A percentile compares a stretch with the other conserved stretches of the same genome.
Evolutionary conservation across 2,329 filamentous ascomycete species (phyloP).

Genomic region (Orbilia blumenaviensis): DNA sequence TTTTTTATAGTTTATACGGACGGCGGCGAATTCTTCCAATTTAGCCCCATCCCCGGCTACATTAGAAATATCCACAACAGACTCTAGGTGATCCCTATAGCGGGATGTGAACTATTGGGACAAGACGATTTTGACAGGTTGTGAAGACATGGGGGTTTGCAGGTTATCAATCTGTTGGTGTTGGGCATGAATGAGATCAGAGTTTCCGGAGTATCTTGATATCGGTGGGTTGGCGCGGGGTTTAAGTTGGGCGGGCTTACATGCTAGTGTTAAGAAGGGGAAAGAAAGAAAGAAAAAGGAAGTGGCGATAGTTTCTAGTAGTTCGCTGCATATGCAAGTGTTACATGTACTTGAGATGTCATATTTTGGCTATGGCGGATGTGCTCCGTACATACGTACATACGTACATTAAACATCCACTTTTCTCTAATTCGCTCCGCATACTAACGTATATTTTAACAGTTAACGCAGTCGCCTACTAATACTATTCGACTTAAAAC

Average conservation of each 20-base stretch:
- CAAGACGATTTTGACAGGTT: slow-evolving; percentile 21
- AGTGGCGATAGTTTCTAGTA: not conserved
- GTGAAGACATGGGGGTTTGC: slow-evolving; percentile 15
- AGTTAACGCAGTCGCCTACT: not conserved
- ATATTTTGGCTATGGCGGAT: not conserved
- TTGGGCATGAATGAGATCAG: slow-evolving; percentile 25
- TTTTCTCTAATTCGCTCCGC: not conserved
- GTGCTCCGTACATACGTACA: not conserved
- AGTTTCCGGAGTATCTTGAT: slow-evolving; percentile 13
- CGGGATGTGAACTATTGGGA: slow-evolving; percentile 2
- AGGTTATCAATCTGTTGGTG: slow-evolving; percentile 14
- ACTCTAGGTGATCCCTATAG: slow-evolving; percentile 17
- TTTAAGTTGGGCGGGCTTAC: slow-evolving; percentile 1
- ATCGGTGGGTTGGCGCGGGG: slow-evolving; percentile 19
- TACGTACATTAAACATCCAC: not conserved
- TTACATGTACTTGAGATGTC: not conserved
- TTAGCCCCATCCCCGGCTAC: slow-evolving; percentile 49
- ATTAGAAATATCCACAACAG: slow-evolving; percentile 35
- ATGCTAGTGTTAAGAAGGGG: no score
- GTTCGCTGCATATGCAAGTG: slow-evolving; percentile 14
- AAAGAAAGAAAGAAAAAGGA: not conserved
- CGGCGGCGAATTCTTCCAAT: slow-evolving; percentile 50
- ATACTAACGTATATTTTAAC: not conserved
- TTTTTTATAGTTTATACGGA: slow-evolving; percentile 16
- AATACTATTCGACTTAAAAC: not conserved